phyloP scores from a whole-genome alignment of 345 rosid species.

The Camelina hispida region DNA sequence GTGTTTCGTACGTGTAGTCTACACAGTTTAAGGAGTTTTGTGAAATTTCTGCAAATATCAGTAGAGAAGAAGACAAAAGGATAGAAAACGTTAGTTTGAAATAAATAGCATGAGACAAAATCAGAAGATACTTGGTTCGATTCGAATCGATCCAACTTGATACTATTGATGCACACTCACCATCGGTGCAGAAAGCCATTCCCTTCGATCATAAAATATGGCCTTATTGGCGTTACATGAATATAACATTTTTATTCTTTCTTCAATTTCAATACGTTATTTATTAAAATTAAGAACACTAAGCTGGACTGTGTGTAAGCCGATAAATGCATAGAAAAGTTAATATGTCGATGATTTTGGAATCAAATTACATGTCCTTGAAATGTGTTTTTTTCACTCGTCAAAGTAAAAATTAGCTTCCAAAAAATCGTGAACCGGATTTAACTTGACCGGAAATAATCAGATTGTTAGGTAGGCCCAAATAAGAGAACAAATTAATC shows the following conservation, averaged over 20 bases:
- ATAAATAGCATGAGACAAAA: conserved; percentile 20
- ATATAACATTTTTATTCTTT: neutral
- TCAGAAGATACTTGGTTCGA: neutral
- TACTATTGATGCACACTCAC: conserved; percentile 9
- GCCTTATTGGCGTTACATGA: conserved; percentile 3
- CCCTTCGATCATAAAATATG: conserved; percentile 7
- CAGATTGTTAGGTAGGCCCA: conserved; percentile 21
- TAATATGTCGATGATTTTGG: neutral
- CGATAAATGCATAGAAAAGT: neutral
- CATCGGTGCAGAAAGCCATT: conserved; percentile 30
- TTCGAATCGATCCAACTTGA: conserved; percentile 17
- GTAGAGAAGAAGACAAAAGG: conserved; percentile 15
- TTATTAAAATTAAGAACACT: neutral
- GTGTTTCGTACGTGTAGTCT: neutral
- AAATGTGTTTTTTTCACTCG: neutral
- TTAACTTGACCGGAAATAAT: neutral
- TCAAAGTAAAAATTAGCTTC: neutral
- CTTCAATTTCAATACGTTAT: too few relatives aligned
- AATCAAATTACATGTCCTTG: neutral
- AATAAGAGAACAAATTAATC: neutral
- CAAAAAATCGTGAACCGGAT: neutral
- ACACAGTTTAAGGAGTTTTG: conserved; percentile 1
- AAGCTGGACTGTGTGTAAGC: too few relatives aligned
- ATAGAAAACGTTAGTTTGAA: conserved; percentile 8
- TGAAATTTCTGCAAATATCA: neutral